Conservation (phyloP, 352 stramenopile species). For the Pythium phragmiticola region DNA sequence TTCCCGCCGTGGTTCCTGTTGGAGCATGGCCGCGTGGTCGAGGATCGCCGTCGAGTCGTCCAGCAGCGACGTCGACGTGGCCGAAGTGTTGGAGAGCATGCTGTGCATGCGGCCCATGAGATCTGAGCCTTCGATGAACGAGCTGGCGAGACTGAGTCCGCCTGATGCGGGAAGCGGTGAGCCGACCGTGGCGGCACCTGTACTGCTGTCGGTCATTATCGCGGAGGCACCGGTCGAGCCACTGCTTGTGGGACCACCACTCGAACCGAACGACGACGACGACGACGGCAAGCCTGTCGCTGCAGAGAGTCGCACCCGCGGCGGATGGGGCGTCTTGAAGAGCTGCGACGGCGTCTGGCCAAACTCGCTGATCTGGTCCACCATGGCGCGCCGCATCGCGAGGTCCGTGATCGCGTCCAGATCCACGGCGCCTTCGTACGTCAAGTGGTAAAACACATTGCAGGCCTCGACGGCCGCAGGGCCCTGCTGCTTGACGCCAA, state of each 20-base stretch:
- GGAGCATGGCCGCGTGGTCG: slow-evolving; percentile 48
- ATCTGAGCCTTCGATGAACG: slow-evolving; percentile 68
- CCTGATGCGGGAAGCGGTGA: slow-evolving; percentile 8
- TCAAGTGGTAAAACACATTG: slow-evolving; percentile 98
- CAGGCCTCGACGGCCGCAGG: slow-evolving; percentile 89
- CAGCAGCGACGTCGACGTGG: background rate
- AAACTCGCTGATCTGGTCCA: slow-evolving; percentile 98
- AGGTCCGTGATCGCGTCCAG: slow-evolving; percentile 82
- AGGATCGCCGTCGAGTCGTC: slow-evolving; percentile 39
- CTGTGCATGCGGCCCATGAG: slow-evolving; percentile 70
- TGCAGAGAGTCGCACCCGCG: slow-evolving; percentile 24
- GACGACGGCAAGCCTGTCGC: background rate
- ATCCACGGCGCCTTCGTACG: slow-evolving; percentile 97
- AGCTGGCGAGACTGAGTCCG: slow-evolving; percentile 31
- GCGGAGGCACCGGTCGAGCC: background rate
- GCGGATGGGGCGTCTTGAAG: slow-evolving; percentile 80
- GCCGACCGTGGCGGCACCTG: slow-evolving; percentile 1
- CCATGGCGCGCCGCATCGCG: slow-evolving; percentile 74
- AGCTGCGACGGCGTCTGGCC: slow-evolving; percentile 96
- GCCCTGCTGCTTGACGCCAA: slow-evolving; percentile 96
- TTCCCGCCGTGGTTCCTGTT: slow-evolving; percentile 52
- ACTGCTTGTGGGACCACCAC: background rate
- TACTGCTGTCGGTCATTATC: background rate
- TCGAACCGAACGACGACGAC: background rate
- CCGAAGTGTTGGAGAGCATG: slow-evolving; percentile 46